phyloP scores from a whole-genome alignment of 2,329 filamentous ascomycete genomes.

The Chrysoporthe deuterocubensis region DNA sequence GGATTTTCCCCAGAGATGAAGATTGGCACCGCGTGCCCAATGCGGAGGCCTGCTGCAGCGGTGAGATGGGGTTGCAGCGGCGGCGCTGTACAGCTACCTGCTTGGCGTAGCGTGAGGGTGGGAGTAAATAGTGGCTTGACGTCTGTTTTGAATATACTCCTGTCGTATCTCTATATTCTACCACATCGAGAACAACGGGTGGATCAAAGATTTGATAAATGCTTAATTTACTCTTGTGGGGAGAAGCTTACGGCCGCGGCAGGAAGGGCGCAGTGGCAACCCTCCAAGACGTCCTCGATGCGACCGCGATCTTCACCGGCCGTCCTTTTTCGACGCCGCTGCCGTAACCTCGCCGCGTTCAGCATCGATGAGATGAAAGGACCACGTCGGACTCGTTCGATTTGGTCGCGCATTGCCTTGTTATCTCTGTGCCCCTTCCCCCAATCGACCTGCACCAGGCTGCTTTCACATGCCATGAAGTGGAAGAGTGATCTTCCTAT shows the following conservation, averaged over 20 bases:
- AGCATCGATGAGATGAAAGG: neutral
- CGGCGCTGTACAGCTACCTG: neutral
- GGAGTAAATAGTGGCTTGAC: neutral
- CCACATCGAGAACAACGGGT: neutral
- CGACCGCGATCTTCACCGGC: conserved; percentile 12
- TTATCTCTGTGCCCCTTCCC: neutral
- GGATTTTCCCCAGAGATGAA: conserved; percentile 2
- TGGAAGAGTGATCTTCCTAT: neutral
- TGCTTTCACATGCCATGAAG: neutral
- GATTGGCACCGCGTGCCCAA: neutral
- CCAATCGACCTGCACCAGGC: neutral
- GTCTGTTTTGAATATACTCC: neutral
- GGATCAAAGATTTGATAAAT: neutral
- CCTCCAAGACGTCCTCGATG: neutral
- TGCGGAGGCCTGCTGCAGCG: neutral
- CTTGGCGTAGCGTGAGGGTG: neutral
- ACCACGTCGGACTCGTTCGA: neutral
- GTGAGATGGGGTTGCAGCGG: conserved; percentile 7
- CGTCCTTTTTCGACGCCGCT: conserved; percentile 21
- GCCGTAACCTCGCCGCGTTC: conserved; percentile 15
- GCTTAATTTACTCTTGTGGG: neutral
- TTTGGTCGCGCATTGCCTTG: neutral
- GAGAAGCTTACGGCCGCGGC: neutral
- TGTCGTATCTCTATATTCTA: neutral
- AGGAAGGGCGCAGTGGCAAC: neutral